Evolutionary conservation across 345 rosid genomes (phyloP), one percentile per base, ranked within the genome.

Genomic region (Syzygium aromaticum): DNA sequence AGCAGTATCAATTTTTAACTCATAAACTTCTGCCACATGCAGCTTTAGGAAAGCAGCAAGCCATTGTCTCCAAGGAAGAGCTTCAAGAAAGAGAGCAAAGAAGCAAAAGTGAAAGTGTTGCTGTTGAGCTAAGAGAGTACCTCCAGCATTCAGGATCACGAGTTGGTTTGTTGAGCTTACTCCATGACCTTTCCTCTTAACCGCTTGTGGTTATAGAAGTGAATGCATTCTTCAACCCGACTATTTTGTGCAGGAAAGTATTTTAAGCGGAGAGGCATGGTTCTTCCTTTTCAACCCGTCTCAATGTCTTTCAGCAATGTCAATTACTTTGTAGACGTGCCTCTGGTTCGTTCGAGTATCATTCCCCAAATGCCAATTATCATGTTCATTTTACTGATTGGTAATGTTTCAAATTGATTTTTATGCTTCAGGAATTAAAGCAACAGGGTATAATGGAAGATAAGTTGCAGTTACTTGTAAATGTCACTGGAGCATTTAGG

Each of bases 221-320:
- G 49, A 73, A 73, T 56, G 61, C 25, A 73, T 33, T 73, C 46
- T 73, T 73, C 49, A 73, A 73, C 80, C 80, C 0, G 7, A 38
- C 80, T 51, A 19, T 51, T 64, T 84, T 88, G 82, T 77, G 86
- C 93, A 96, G 99, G 99, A 85, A 98, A 98, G 91, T 90, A 94
- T 92, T 94, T 96, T 92, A 95, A 94, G 93, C 94, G 93, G 84
- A 92, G 94, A 91, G 99, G 99, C 91, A 98, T 96, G 99, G 98
- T 95, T 92, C 98, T 98, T n/a, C 99, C 99, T 33, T 98, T 98
- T 94, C 99, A 95, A 91, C 98, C 94, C 8, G 98, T 95, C 89
- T 96, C 98, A 77, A 91, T 98, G 94, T 92, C 98, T 89, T 98
- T 98, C 94, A 90, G 96, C 90, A 94, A 94, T 84, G 89, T 98